Percentiles rank a stretch among this genome's conserved stretches.
Evolutionary conservation across 2,329 filamentous ascomycete species (phyloP).

Genomic region (Phyllosticta citribraziliensis): DNA sequence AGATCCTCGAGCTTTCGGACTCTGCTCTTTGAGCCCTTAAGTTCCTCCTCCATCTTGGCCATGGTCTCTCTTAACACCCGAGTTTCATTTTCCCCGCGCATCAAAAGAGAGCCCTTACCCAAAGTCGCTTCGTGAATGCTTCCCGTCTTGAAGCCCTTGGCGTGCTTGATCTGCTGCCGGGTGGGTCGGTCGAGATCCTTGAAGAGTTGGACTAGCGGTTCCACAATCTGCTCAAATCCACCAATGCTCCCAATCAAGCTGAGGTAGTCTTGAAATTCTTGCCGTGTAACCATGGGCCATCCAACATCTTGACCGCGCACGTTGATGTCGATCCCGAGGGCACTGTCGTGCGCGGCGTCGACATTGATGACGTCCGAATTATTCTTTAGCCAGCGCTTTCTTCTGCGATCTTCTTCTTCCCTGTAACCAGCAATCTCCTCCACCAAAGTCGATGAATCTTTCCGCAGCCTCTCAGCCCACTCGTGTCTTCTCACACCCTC

Average conservation of each 20-base stretch:
- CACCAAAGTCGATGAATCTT: constrained; percentile 75
- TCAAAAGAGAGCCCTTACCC: constrained; percentile 74
- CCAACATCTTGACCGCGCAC: constrained; percentile 66
- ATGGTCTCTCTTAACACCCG: constrained; percentile 39
- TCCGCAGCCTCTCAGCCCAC: constrained; percentile 82
- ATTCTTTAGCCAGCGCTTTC: constrained; percentile 82
- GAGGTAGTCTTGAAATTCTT: constrained; percentile 68
- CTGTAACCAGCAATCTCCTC: constrained; percentile 90
- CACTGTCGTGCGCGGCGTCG: constrained; percentile 56
- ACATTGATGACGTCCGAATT: constrained; percentile 65
- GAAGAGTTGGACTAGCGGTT: constrained; percentile 66
- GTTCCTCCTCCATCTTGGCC: constrained; percentile 48
- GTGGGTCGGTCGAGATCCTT: constrained; percentile 73
- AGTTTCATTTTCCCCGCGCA: constrained; percentile 80
- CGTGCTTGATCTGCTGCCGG: constrained; percentile 73
- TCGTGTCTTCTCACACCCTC: constrained; percentile 80
- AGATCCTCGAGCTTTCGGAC: constrained; percentile 87
- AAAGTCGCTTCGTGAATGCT: constrained; percentile 86
- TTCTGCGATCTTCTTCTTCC: constrained; percentile 81
- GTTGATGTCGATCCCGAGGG: constrained; percentile 75
- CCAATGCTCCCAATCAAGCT: constrained; percentile 55
- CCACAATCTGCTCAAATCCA: constrained; percentile 54
- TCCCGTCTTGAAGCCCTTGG: constrained; percentile 93
- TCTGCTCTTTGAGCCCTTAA: constrained; percentile 88
- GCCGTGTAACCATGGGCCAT: constrained; percentile 69